A percentile compares a stretch with the other conserved stretches of the same genome.
Conservation (phyloP, 202 grass and related monocot species). For the Panicum virgatum region DNA sequence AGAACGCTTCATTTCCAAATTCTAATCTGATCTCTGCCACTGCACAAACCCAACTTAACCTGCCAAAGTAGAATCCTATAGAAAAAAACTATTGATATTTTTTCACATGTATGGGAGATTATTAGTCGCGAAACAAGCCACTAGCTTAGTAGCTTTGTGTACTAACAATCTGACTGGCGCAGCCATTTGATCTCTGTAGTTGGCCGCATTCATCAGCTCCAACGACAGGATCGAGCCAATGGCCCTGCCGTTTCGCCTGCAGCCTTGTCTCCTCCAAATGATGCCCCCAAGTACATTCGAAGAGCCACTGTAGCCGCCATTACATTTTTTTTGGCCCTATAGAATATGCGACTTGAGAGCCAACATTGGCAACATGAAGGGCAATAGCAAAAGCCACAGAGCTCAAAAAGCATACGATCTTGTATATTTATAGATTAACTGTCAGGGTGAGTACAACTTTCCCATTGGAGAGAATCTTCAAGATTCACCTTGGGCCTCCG, state of each 20-base stretch:
- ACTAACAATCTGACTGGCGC: not conserved
- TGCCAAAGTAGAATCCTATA: too few species aligned
- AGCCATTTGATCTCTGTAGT: not conserved
- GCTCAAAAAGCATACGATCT: not conserved
- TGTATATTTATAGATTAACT: not conserved
- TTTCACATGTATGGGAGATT: too few species aligned
- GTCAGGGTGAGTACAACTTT: conserved; percentile 11
- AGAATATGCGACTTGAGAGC: not conserved
- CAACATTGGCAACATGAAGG: conserved; percentile 11
- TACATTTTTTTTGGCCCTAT: conserved; percentile 12
- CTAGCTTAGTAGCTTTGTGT: not conserved
- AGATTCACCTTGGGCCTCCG: conserved; percentile 30
- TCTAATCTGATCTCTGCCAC: too few species aligned
- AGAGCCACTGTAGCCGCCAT: conserved; percentile 26
- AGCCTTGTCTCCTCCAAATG: conserved; percentile 10
- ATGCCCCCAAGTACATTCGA: conserved; percentile 3
- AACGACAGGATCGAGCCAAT: conserved; percentile 12
- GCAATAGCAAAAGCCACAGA: not conserved
- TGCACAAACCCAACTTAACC: too few species aligned
- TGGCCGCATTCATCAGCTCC: too few species aligned
- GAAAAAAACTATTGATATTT: too few species aligned
- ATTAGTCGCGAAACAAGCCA: too few species aligned
- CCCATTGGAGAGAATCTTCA: not conserved
- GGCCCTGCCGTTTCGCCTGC: conserved; percentile 9
- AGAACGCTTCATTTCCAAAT: too few species aligned